Evolutionary conservation across 2,329 filamentous ascomycete genomes (phyloP).

Genomic region (Cladosporium cucumerinum): DNA sequence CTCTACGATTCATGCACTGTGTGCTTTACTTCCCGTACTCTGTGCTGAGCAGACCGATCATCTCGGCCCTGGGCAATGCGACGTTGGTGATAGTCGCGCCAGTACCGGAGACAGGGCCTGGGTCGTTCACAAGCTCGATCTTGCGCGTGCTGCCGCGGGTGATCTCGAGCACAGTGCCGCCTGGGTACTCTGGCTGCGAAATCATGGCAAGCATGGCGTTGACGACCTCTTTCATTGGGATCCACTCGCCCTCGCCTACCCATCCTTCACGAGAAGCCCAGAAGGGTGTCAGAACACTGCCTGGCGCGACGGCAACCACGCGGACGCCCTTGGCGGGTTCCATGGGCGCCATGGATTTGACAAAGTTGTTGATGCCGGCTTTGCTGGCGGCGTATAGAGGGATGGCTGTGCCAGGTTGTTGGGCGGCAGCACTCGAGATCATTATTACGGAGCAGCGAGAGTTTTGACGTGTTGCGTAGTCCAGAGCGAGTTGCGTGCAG

Average conservation of each 20-base stretch:
- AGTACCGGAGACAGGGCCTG: neutral
- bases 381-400: constrained; percentile 44
- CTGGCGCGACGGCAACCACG: constrained; percentile 57
- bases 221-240: constrained; percentile 14
- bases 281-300: constrained; percentile 50
- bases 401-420: constrained; percentile 32
- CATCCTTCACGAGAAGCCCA: constrained; percentile 12
- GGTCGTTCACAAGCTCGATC: constrained; percentile 14
- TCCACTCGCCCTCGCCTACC: constrained; percentile 15
- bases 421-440: constrained; percentile 42
- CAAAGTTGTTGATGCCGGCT: constrained; percentile 41
- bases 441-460: constrained; percentile 32
- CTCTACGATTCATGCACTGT: neutral
- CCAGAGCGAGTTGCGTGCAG: constrained; percentile 43
- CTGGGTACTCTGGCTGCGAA: constrained; percentile 12
- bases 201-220: constrained; percentile 19
- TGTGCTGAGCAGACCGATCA: constrained; percentile 2
- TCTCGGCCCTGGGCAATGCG: constrained; percentile 5
- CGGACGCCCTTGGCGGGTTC: constrained; percentile 49
- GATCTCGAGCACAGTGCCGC: constrained; percentile 17
- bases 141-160: neutral
- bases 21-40: constrained; percentile 8
- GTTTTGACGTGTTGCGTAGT: constrained; percentile 28
- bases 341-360: constrained; percentile 48
- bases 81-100: constrained; percentile 14